Conservation (phyloP, 129 eudicot species). For the Silybum marianum region DNA sequence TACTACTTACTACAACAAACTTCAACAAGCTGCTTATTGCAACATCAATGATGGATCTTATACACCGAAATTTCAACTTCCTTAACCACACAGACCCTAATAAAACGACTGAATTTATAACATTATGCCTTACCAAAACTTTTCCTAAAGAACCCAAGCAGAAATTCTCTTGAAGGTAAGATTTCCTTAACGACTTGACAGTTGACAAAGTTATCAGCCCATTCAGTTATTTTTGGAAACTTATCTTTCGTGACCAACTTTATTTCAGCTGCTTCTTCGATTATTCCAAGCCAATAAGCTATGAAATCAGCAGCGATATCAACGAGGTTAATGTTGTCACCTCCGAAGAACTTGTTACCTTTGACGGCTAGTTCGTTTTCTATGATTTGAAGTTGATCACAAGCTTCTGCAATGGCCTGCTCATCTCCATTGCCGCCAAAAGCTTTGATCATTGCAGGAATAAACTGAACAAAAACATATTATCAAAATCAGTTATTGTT, state of each 20-base stretch:
- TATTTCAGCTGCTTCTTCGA: conserved; percentile 25
- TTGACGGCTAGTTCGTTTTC: conserved; percentile 5
- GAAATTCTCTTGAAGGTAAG: conserved; percentile 30
- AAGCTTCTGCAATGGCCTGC: conserved; percentile 13
- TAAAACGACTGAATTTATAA: too few species aligned
- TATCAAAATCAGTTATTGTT: too few species aligned
- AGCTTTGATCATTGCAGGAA: conserved; percentile 5
- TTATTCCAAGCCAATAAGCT: conserved; percentile 33
- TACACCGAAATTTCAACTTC: not conserved
- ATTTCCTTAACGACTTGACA: conserved; percentile 23
- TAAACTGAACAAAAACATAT: conserved; percentile 14
- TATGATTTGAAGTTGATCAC: conserved; percentile 9
- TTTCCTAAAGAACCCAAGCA: not conserved
- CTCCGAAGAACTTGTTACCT: conserved; percentile 34
- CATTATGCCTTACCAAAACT: not conserved
- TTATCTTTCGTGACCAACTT: conserved; percentile 30
- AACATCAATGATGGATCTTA: conserved; percentile 4
- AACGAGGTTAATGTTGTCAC: conserved; percentile 16
- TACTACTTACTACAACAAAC: not conserved
- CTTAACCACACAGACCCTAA: not conserved
- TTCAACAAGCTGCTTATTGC: not conserved
- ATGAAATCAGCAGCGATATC: conserved; percentile 40
- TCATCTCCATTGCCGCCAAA: not conserved
- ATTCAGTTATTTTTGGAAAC: conserved; percentile 35
- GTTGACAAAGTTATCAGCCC: conserved; percentile 34